Evolutionary conservation across 768 basidiomycete genomes (phyloP), one percentile per base, ranked within the genome.

Genomic region (Multifurca ochricompacta): DNA sequence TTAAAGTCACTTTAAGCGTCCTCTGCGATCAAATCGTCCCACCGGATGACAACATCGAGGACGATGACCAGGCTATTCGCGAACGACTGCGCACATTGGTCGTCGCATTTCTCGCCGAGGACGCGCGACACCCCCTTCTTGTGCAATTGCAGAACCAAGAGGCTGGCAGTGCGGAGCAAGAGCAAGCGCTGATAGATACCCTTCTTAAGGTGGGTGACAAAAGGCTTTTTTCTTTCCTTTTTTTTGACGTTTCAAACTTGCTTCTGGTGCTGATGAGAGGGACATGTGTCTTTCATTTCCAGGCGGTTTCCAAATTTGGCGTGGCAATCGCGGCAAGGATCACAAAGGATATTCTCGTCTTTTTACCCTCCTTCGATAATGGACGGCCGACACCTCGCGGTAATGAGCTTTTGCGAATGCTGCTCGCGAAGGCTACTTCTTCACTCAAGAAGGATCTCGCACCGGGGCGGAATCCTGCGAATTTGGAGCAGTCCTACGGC

Each of bases 21-120:
- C 70, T 87, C 4, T 85, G 78, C 62, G 86, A 87, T 63, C 85
- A 87, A 63, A 70, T 85, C 32, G 64, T 75, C 3, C 78, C 79
- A 2, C 63, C 70, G 0, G 76, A 77, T 43, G 79, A 78, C 25
- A 64, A 71, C 11, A 59, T 72, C 62, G 80, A 83, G 48, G 80
- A 81, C 21, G 81, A 81, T 39, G 83, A 84, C 58, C 71, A 72
- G 63, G 69, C 65, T 16, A 79, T 79, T 42, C 75, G 83, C 44
- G 77, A 80, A 59, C 75, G 74, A 30, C 67, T 86, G 19, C 74
- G 82, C 53, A 70, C 72, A 1, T 71, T 85, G 21, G 85, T 87
- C 18, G 61, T 85, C 48, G 70, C 71, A 5, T 87, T 85, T 67
- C 67, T 87, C 52, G 71, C 74, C 16, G 74, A 68, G 31, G 77